Base-by-base conservation (phyloP, 2,329 filamentous ascomycete genomes). In the Penicillium sp. region DNA sequence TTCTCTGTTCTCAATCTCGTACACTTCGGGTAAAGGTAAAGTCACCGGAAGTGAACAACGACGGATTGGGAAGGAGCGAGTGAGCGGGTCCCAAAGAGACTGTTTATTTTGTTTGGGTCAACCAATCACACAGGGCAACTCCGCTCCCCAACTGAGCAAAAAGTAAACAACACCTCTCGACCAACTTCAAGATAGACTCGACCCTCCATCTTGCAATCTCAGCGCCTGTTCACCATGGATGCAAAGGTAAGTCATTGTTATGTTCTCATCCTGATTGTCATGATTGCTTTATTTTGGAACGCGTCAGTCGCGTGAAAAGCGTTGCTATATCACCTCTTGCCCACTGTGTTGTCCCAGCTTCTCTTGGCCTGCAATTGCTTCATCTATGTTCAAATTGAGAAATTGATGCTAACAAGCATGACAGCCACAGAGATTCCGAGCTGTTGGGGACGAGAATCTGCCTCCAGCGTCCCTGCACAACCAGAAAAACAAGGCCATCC, bases 371-470 rank as follows among this genome's bases (percentile, higher is more conserved):
- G 9, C 8, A 19, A 8, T 38, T 39, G 40, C 8, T 29, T 30
- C 7, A 5, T 44, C 7, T 10, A n/a, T 14, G 7, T 9, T 23
- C 29, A 10, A 39, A 19, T 19, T 18, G 19, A 3, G 14, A 30
- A 4, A 23, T 18, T 29, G 65, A 52, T 42, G 34, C 53, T 61
- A 42, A 45, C 56, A 40, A 41, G 32, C 48, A 48, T 47, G 60
- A 50, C 68, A 93, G 90, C 89, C 89, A 58, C 87, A 88, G 73
- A 83, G 88, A 73, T 73, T 85, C 70, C 82, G 83, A 71, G 77
- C 81, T 66, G 80, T 81, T 69, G 78, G 78, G 48, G 88, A 91
- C 76, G 90, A 95, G 75, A 94, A 94, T 73, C 75, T 52, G 43
- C 57, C 79, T 55, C 73, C 78, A 46, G 76, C 79, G 50, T 71